phyloP scores from a whole-genome alignment of 768 basidiomycete genomes.

The Suillus clintonianus region DNA sequence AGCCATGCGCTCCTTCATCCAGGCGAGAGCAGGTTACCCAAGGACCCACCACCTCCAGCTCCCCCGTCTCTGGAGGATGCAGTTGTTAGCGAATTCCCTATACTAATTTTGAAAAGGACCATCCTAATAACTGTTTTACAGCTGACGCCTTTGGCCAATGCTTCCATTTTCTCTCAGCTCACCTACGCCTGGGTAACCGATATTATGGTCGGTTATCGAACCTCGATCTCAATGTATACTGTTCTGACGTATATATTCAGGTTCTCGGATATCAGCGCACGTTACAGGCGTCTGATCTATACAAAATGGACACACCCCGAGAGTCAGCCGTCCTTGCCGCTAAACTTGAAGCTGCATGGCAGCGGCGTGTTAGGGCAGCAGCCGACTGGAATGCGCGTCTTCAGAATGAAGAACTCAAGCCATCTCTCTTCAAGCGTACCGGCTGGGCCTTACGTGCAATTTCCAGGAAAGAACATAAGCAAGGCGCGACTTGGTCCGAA shows the following conservation, averaged over 20 bases:
- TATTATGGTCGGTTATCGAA: slow-evolving; percentile 43
- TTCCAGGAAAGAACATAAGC: slow-evolving; percentile 5
- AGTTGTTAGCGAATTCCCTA: slow-evolving; percentile 28
- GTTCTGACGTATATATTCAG: slow-evolving; percentile 25
- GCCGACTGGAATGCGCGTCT: slow-evolving; percentile 57
- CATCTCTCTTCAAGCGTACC: slow-evolving; percentile 39
- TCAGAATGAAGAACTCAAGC: slow-evolving; percentile 43
- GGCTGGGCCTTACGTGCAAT: slow-evolving; percentile 38
- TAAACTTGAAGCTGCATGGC: slow-evolving; percentile 60
- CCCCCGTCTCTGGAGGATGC: slow-evolving; percentile 58
- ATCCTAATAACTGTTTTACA: slow-evolving; percentile 18
- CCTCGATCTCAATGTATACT: background rate
- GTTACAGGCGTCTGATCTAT: slow-evolving; percentile 75
- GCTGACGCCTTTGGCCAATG: slow-evolving; percentile 58
- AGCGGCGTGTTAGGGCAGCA: slow-evolving; percentile 46
- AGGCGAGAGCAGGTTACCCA: slow-evolving; percentile 46
- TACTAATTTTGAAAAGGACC: background rate
- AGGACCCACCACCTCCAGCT: too few relatives aligned
- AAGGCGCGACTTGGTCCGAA: slow-evolving; percentile 22
- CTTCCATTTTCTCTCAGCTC: slow-evolving; percentile 58
- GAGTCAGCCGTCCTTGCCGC: too few relatives aligned
- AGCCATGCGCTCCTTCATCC: background rate
- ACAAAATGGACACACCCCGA: slow-evolving; percentile 58
- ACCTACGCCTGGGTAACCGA: slow-evolving; percentile 69
- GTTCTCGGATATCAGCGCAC: slow-evolving; percentile 70